Conservation (phyloP, 768 basidiomycete species). For the Russula earlei region DNA sequence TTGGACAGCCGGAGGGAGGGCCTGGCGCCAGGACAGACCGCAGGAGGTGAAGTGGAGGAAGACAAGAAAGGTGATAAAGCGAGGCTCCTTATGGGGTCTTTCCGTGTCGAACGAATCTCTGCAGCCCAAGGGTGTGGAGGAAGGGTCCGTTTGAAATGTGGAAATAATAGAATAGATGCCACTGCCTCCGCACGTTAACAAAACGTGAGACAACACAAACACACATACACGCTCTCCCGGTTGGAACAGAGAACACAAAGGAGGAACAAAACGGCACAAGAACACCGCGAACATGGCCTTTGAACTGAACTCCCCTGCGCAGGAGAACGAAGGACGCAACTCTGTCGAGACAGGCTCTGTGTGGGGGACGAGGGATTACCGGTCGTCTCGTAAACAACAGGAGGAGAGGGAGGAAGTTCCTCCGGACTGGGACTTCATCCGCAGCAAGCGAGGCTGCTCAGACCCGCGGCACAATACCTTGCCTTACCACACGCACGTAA, state of each 20-base stretch:
- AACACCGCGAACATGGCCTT: background rate
- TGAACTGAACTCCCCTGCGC: no score
- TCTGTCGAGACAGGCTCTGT: no score
- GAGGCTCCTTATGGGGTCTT: conserved; percentile 3
- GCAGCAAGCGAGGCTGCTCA: no score
- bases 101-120: background rate
- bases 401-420: no score
- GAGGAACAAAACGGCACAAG: background rate
- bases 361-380: no score
- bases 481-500: no score
- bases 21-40: background rate
- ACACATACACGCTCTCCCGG: background rate
- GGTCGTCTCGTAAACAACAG: no score
- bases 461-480: no score
- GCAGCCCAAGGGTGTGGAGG: background rate
- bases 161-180: background rate
- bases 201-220: background rate
- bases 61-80: background rate
- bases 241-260: background rate
- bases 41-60: background rate
- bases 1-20: background rate
- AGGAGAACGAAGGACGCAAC: no score
- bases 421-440: no score
- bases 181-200: background rate
- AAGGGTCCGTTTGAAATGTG: background rate